Evolutionary conservation across 345 rosid species (phyloP), one percentile per base, ranked within the genome.

Genomic region (Litchi chinensis): DNA sequence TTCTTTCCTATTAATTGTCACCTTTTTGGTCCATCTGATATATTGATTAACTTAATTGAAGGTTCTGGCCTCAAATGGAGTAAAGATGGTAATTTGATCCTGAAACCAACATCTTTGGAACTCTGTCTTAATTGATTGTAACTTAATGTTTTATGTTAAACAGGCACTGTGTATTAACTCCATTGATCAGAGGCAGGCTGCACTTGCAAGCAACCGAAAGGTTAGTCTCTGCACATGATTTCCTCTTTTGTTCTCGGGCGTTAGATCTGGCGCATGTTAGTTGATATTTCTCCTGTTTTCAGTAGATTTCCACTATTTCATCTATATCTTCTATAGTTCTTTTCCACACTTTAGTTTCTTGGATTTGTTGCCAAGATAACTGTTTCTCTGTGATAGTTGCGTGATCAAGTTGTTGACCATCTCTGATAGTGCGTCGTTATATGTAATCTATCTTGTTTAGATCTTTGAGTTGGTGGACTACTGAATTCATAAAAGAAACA

Each of bases 151-250:
- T 50, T 75, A 41, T 73, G 84, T 85, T 82, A 73, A 75, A 82
- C 92, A 95, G 98, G 95, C 95, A 73, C 70, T 95, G 64, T 95
- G 95, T 86, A 79, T 91, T 69, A 95, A 95, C 76, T 82, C 92
- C 74, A 78, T 85, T 78, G 81, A 88, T 81, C 88, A 90, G 86
- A 77, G 86, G 80, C 93, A 92, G 84, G 88, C 88, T 82, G 98
- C 95, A 79, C 78, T 95, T 70, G 91, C 98, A 62, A 91, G 97
- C 91, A 92, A 89, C 79, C 87, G 91, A 78, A 95, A 95, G 98
- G 98, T 95, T 79, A 83, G 93, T 86, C 28, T 26, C 28, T 26
- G 22, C 19, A 44, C 26, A 22, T 59, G 18, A 83, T 74, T 72
- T 56, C 63, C 77, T 64, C 68, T 70, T 71, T 52, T 48, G 8